Percentiles rank a stretch among this genome's conserved stretches.
Conservation (phyloP, 768 basidiomycete species). For the Candolleomyces aberdarensis region DNA sequence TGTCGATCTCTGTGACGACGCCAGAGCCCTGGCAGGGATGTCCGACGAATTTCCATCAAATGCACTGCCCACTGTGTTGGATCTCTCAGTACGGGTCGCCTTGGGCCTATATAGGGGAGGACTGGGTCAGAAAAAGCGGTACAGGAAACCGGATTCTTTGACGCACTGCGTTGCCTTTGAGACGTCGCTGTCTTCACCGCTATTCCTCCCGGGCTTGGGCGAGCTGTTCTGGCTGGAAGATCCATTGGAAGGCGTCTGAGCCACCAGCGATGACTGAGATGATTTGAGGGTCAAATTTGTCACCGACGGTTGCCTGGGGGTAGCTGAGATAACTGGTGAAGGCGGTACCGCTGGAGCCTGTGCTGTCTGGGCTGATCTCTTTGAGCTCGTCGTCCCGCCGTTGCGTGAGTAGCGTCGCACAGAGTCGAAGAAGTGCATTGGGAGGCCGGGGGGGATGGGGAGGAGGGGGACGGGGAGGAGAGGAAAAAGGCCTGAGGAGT, state of each 20-base stretch:
- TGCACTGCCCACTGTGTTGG: not conserved
- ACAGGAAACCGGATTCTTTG: not conserved
- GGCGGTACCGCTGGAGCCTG: conserved; percentile 10
- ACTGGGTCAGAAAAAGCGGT: not conserved
- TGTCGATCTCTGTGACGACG: conserved; percentile 8
- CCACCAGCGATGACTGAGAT: conserved; percentile 2
- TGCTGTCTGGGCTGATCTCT: conserved; percentile 8
- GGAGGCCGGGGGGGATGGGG: conserved; percentile 1
- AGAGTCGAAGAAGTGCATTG: conserved; percentile 20
- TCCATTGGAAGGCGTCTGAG: not conserved
- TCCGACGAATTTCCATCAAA: not conserved
- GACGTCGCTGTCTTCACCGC: not conserved
- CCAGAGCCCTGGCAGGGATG: not conserved
- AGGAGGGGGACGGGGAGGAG: conserved; percentile 5
- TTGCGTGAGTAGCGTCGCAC: conserved; percentile 13
- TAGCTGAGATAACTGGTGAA: conserved; percentile 11
- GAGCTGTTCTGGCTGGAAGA: not conserved
- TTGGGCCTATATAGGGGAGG: not conserved
- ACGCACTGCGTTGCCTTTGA: conserved; percentile 7
- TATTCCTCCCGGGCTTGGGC: not conserved
- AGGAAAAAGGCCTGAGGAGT: too few relatives aligned
- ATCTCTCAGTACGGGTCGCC: conserved; percentile 1
- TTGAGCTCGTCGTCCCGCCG: conserved; percentile 14
- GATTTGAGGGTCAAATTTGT: conserved; percentile 10
- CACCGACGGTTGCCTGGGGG: conserved; percentile 13